Evolutionary conservation across 148 eudicot genomes (phyloP).

Genomic region (Amaranthus hypochondriacus): DNA sequence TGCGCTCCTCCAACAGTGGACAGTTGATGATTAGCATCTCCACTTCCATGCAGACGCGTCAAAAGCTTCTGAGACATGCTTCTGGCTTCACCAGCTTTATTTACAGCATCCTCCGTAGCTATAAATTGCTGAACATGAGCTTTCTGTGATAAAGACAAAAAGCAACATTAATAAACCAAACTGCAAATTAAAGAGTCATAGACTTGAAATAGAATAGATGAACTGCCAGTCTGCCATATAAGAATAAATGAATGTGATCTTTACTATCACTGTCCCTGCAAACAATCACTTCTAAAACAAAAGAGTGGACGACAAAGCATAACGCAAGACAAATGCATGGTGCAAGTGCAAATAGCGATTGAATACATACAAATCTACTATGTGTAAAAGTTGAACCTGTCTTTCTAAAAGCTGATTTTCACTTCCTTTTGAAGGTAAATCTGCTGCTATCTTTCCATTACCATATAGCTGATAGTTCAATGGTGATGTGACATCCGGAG

Average conservation of each 20-base stretch:
- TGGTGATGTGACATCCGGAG: conserved; percentile 75
- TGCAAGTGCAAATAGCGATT: not conserved
- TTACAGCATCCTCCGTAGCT: conserved; percentile 97
- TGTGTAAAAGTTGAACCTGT: conserved; percentile 47
- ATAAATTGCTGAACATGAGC: conserved; percentile 99
- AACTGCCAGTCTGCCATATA: not conserved
- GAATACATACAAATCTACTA: not conserved
- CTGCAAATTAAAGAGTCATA: not conserved
- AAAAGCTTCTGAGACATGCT: conserved; percentile 65
- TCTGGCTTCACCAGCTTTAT: conserved; percentile 92
- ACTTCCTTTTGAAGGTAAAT: conserved; percentile 78
- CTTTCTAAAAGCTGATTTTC: conserved; percentile 98
- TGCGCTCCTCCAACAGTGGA: conserved; percentile 56
- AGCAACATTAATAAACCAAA: not conserved
- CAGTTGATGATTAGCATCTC: conserved; percentile 54
- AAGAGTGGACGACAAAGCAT: not conserved
- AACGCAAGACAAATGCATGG: not conserved
- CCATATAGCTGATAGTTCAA: conserved; percentile 84
- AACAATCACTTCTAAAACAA: conserved; percentile 2
- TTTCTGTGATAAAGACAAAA: conserved; percentile 45
- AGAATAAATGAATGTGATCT: not conserved
- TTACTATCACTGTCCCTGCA: not conserved
- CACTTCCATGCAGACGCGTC: conserved; percentile 79
- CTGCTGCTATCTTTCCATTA: conserved; percentile 64
- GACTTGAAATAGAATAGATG: not conserved